Percentiles rank a stretch among this genome's conserved stretches.
Conservation (phyloP, 2,329 filamentous ascomycete genomes). For the Calonectria pseudoreteaudii region DNA sequence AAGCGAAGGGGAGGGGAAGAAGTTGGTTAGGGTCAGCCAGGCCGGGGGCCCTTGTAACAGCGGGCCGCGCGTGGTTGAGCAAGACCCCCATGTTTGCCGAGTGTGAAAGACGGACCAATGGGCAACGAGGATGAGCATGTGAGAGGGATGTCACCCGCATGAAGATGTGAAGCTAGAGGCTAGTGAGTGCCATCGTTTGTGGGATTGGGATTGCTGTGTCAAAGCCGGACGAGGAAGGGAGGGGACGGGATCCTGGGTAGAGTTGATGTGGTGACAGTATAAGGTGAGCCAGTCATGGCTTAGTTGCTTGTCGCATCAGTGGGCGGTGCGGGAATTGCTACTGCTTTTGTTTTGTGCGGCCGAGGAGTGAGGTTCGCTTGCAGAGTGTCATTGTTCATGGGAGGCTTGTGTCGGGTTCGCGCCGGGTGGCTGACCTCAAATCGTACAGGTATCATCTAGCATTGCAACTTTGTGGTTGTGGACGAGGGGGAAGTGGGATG, state of each 20-base stretch:
- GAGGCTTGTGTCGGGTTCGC: background rate
- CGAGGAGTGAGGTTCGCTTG: conserved; percentile 13
- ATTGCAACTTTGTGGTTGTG: background rate
- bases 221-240: background rate
- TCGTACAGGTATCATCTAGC: background rate
- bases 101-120: conserved; percentile 38
- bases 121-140: conserved; percentile 31
- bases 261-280: conserved; percentile 7
- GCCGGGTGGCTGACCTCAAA: background rate
- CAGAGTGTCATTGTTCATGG: conserved; percentile 7
- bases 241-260: background rate
- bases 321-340: conserved; percentile 13
- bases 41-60: conserved; percentile 40
- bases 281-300: conserved; percentile 5
- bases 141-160: conserved; percentile 44
- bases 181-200: conserved; percentile 19
- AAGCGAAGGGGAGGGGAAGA: conserved; percentile 2
- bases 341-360: conserved; percentile 11
- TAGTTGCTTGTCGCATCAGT: conserved; percentile 5
- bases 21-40: background rate
- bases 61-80: conserved; percentile 40
- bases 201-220: background rate
- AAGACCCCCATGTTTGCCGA: conserved; percentile 33
- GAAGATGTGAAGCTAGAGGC: conserved; percentile 29
- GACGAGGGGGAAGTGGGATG: background rate